These are phyloP conservation scores for Phaeodactylum tricornutum DNA, from an alignment of 108 stramenopile genomes.

Conservation along the genomic window DNA sequence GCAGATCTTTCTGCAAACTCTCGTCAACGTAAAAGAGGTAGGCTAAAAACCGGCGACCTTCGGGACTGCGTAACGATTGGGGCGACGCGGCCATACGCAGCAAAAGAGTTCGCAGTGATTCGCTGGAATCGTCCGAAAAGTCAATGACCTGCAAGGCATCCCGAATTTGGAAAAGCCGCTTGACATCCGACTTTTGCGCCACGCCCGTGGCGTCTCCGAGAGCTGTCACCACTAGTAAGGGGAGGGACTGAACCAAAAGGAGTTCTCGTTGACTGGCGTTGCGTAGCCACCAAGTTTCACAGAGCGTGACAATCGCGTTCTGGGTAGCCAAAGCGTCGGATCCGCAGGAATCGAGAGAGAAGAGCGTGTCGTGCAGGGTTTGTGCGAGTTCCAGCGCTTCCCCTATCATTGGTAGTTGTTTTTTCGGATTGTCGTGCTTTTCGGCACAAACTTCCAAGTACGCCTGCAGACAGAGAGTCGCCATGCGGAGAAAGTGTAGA, in stretches of 20 bases:
- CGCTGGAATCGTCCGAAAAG: slow-evolving; percentile 72
- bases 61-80: slow-evolving; percentile 47
- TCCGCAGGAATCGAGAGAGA: slow-evolving; percentile 48
- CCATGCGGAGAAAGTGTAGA: slow-evolving; percentile 29
- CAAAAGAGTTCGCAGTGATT: slow-evolving; percentile 40
- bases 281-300: slow-evolving; percentile 81
- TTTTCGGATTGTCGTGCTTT: slow-evolving; percentile 6
- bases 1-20: slow-evolving; percentile 54
- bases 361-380: slow-evolving; percentile 54
- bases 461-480: slow-evolving; percentile 30
- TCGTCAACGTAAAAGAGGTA: slow-evolving; percentile 59
- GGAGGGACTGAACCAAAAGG: slow-evolving; percentile 72
- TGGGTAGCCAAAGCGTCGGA: slow-evolving; percentile 36
- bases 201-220: slow-evolving; percentile 16
- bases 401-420: slow-evolving; percentile 22
- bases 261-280: slow-evolving; percentile 59
- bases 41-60: slow-evolving; percentile 65
- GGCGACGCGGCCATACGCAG: slow-evolving; percentile 60
- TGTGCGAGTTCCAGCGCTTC: slow-evolving; percentile 52
- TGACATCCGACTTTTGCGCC: slow-evolving; percentile 57
- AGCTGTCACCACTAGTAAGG: slow-evolving; percentile 52
- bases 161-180: slow-evolving; percentile 58
- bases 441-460: slow-evolving; percentile 23
- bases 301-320: slow-evolving; percentile 53
- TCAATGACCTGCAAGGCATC: slow-evolving; percentile 76